Evolutionary conservation across 1,284 basidiomycete genomes (phyloP).

Genomic region (Stereum hirsutum): DNA sequence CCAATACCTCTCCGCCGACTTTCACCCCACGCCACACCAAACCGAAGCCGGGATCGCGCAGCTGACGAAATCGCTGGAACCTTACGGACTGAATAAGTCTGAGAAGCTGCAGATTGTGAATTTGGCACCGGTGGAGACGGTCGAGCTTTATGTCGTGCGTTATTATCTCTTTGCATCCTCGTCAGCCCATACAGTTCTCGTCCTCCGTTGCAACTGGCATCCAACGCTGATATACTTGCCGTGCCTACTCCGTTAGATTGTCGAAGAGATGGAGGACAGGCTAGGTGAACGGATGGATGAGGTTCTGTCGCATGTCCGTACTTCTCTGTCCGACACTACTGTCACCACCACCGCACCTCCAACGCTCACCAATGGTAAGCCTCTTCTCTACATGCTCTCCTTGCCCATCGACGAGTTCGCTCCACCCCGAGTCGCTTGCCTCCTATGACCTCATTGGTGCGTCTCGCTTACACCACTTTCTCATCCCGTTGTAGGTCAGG

Average conservation of each 20-base stretch:
- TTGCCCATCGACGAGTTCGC: not conserved
- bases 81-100: slow-evolving; percentile 75
- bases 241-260: slow-evolving; percentile 44
- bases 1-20: slow-evolving; percentile 68
- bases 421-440: not conserved
- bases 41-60: slow-evolving; percentile 53
- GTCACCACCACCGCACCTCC: not conserved
- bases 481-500: slow-evolving; percentile 13
- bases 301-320: slow-evolving; percentile 52
- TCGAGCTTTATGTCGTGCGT: slow-evolving; percentile 87
- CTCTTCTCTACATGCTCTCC: too few species aligned
- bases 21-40: slow-evolving; percentile 64
- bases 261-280: slow-evolving; percentile 85
- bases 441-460: too few species aligned
- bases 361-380: not conserved
- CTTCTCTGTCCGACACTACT: not conserved
- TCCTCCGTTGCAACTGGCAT: not conserved
- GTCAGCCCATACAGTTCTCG: not conserved
- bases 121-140: slow-evolving; percentile 70
- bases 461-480: too few species aligned
- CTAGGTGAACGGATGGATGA: slow-evolving; percentile 66
- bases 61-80: slow-evolving; percentile 59
- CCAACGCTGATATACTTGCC: too few species aligned
- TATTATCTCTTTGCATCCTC: not conserved
- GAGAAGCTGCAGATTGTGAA: slow-evolving; percentile 92